A percentile compares a stretch with the other conserved stretches of the same genome.
Conservation (phyloP, 2,329 filamentous ascomycete species). For the Talaromyces verruculosus region DNA sequence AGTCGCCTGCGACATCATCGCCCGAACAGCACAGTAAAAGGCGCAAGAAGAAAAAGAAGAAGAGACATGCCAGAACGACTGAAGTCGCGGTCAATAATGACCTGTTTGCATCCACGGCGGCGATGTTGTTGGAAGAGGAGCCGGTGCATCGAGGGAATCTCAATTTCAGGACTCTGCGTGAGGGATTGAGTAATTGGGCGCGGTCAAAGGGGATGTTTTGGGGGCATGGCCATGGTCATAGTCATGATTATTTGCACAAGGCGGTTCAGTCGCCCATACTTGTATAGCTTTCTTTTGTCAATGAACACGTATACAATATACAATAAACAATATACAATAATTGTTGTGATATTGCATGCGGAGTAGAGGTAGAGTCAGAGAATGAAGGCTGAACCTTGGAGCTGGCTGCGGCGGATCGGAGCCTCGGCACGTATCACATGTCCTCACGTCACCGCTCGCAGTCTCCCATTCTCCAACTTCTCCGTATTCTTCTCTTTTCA, state of each 20-base stretch:
- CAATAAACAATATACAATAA: too few species aligned
- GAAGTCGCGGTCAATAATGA: constrained; percentile 1
- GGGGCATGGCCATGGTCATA: not conserved
- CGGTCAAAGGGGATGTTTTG: constrained; percentile 20
- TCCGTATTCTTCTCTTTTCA: not conserved
- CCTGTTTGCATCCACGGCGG: constrained; percentile 15
- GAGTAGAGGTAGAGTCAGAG: not conserved
- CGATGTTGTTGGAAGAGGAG: constrained; percentile 23
- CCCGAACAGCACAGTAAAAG: constrained; percentile 19
- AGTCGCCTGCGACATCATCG: not conserved
- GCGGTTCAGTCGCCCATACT: constrained; percentile 10
- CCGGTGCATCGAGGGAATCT: constrained; percentile 23
- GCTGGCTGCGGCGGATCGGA: not conserved
- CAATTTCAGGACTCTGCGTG: constrained; percentile 28
- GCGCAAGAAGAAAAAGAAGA: constrained; percentile 17
- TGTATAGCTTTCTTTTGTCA: not conserved
- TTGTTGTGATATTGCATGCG: not conserved
- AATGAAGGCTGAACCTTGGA: not conserved
- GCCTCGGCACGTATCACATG: constrained; percentile 11
- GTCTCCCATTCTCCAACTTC: constrained; percentile 14
- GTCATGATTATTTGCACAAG: not conserved
- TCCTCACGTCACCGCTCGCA: constrained; percentile 4
- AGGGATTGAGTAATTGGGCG: constrained; percentile 14
- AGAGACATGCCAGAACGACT: not conserved
- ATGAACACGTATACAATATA: not conserved